A percentile compares a stretch with the other conserved stretches of the same genome.
Conservation (phyloP, 75 land plant species). For the Sequoia sempervirens region DNA sequence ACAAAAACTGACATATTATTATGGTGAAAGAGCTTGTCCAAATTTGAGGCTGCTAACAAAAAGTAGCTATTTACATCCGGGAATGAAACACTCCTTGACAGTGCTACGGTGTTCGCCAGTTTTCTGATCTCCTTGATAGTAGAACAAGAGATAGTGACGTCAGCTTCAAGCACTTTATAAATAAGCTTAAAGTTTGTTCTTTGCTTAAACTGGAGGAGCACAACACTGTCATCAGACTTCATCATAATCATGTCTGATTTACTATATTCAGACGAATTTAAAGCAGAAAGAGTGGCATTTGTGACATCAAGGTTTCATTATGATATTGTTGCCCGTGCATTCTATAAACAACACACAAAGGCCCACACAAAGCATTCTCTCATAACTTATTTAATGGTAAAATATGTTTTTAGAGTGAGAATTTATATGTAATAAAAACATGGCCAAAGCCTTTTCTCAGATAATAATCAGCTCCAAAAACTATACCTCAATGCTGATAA, state of each 20-base stretch:
- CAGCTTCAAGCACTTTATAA: too few species aligned
- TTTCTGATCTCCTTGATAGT: too few species aligned
- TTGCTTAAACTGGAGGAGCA: too few species aligned
- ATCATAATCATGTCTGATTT: too few species aligned
- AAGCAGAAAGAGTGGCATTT: too few species aligned
- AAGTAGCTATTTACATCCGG: too few species aligned
- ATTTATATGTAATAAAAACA: constrained; percentile 37
- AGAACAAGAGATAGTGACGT: too few species aligned
- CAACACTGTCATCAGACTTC: too few species aligned
- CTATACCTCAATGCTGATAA: constrained; percentile 68
- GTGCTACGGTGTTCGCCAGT: constrained; percentile 32
- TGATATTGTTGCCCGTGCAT: neutral
- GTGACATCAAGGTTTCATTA: neutral
- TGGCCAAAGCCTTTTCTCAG: neutral
- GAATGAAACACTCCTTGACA: constrained; percentile 33
- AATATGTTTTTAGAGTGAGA: constrained; percentile 27
- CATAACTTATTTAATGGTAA: constrained; percentile 5
- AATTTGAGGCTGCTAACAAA: too few species aligned
- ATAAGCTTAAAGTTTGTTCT: too few species aligned
- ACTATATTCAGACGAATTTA: too few species aligned
- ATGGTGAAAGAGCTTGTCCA: neutral
- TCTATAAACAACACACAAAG: constrained; percentile 3
- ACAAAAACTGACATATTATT: constrained; percentile 66
- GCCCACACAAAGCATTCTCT: constrained; percentile 16
- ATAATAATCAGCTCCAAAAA: neutral